phyloP scores from a whole-genome alignment of 148 eudicot species.

The Rhododendron williamsianum region DNA sequence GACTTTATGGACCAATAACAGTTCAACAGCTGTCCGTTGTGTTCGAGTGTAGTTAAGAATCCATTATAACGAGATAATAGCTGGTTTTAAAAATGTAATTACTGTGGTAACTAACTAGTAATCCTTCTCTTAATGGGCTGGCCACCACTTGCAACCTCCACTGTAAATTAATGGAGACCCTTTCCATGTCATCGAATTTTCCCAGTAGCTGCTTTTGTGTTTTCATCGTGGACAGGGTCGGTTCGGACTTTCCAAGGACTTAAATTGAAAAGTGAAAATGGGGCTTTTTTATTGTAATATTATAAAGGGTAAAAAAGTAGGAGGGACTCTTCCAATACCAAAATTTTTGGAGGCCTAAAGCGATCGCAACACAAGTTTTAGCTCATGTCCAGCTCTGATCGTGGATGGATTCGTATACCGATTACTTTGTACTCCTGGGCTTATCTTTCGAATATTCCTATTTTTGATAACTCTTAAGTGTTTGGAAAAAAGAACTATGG shows the following conservation, averaged over 20 bases:
- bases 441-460: neutral
- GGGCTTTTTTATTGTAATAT: no score
- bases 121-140: constrained; percentile 3
- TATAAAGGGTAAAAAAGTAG: no score
- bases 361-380: no score
- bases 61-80: constrained; percentile 20
- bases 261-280: no score
- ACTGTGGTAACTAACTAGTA: neutral
- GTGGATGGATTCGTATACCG: neutral
- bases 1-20: constrained; percentile 9
- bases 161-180: neutral
- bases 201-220: neutral
- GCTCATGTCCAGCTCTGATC: no score
- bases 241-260: no score
- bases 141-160: constrained; percentile 4
- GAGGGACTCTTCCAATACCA: no score
- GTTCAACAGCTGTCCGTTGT: neutral
- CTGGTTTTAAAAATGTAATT: constrained; percentile 6
- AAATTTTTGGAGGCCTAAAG: no score
- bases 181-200: neutral
- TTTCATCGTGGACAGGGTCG: neutral
- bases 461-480: no score
- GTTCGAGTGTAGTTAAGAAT: constrained; percentile 11
- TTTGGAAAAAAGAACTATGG: neutral
- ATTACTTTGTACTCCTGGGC: neutral